Percentiles rank a stretch among this genome's conserved stretches.
Conservation (phyloP, 2,329 filamentous ascomycete genomes). For the Drechslerella coelobrocha region DNA sequence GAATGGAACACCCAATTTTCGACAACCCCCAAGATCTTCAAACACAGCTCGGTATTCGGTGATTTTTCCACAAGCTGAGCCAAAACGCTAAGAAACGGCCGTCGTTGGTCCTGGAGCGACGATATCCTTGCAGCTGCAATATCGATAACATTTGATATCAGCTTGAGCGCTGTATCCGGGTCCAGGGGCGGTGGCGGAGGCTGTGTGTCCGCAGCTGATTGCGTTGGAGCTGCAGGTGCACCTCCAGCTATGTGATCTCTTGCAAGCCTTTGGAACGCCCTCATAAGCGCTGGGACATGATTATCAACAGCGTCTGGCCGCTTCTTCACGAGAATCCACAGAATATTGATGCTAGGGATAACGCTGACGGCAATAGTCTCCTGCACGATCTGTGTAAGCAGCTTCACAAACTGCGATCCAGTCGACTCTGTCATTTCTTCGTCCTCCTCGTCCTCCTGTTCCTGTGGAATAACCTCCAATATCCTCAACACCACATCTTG, state of each 20-base stretch:
- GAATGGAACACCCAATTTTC: slow-evolving; percentile 96
- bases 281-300: slow-evolving; percentile 88
- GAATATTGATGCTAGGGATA: slow-evolving; percentile 85
- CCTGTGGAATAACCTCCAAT: slow-evolving; percentile 86
- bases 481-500: slow-evolving; percentile 79
- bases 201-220: slow-evolving; percentile 64
- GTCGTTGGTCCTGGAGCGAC: slow-evolving; percentile 83
- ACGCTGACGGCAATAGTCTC: slow-evolving; percentile 84
- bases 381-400: slow-evolving; percentile 82
- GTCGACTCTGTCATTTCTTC: slow-evolving; percentile 76
- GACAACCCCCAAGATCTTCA: slow-evolving; percentile 91
- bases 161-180: slow-evolving; percentile 82
- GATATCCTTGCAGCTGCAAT: slow-evolving; percentile 92
- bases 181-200: slow-evolving; percentile 70
- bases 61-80: slow-evolving; percentile 96
- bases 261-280: slow-evolving; percentile 90
- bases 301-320: slow-evolving; percentile 87
- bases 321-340: slow-evolving; percentile 88
- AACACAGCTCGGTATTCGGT: slow-evolving; percentile 81
- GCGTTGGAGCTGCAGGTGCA: slow-evolving; percentile 55
- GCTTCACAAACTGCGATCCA: slow-evolving; percentile 84
- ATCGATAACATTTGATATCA: slow-evolving; percentile 95
- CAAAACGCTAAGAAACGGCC: slow-evolving; percentile 92
- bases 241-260: slow-evolving; percentile 82
- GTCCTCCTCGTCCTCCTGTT: slow-evolving; percentile 80